phyloP scores from a whole-genome alignment of 2,329 filamentous ascomycete genomes.

The Fusarium circinatum region DNA sequence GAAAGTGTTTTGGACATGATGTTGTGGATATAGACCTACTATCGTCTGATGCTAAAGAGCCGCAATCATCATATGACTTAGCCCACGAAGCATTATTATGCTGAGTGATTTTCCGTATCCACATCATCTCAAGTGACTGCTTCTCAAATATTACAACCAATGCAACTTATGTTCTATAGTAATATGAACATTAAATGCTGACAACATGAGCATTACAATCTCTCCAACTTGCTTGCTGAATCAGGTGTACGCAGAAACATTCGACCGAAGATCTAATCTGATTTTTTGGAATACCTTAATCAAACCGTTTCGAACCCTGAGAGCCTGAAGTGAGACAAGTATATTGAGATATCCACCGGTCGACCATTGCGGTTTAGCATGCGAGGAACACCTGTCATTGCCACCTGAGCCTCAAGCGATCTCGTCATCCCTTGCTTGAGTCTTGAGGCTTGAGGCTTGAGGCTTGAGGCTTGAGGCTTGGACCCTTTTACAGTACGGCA shows the following conservation, averaged over 20 bases:
- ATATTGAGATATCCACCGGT: neutral
- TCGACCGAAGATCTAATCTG: neutral
- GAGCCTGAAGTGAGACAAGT: neutral
- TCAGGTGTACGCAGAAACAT: neutral
- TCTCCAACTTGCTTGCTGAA: neutral
- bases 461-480: neutral
- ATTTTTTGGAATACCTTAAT: neutral
- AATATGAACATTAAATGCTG: neutral
- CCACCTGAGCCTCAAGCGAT: constrained; percentile 19
- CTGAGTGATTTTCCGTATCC: no score
- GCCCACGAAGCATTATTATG: neutral
- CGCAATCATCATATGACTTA: no score
- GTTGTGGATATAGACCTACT: neutral
- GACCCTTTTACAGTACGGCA: neutral
- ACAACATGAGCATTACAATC: neutral
- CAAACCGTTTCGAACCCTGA: neutral
- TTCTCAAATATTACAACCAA: neutral
- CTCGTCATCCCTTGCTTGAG: neutral
- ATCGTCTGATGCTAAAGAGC: neutral
- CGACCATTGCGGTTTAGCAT: neutral
- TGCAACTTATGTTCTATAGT: neutral
- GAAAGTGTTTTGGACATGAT: neutral
- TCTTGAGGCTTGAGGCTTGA: neutral
- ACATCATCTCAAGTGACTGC: neutral
- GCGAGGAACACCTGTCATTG: neutral